A percentile compares a stretch with the other conserved stretches of the same genome.
These are phyloP conservation scores for Boletus subparvulus DNA, from an alignment of 768 basidiomycete species.

Conservation along the genomic window DNA sequence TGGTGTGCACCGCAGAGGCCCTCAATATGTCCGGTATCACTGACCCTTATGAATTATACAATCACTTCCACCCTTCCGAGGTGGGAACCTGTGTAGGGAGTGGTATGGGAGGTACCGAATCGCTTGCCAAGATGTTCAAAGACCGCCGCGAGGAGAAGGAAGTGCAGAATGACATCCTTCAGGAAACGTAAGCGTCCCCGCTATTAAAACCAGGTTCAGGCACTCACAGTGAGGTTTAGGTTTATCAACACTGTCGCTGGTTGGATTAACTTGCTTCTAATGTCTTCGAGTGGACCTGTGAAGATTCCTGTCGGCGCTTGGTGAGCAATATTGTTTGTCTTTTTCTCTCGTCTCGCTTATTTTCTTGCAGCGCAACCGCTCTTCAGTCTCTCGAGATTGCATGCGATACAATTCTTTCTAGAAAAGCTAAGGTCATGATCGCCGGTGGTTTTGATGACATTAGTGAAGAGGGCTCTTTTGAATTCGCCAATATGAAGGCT, in stretches of 20 bases:
- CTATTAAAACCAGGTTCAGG: background rate
- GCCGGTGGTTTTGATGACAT: slow-evolving; percentile 98
- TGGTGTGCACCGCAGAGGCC: slow-evolving; percentile 92
- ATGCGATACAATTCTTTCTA: slow-evolving; percentile 89
- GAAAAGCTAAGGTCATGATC: slow-evolving; percentile 99
- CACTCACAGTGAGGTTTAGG: slow-evolving; percentile 38
- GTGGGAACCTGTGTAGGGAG: slow-evolving; percentile 93
- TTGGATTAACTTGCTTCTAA: slow-evolving; percentile 91
- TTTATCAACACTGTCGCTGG: slow-evolving; percentile 99
- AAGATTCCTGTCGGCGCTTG: slow-evolving; percentile 99
- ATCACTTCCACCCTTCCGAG: slow-evolving; percentile 94
- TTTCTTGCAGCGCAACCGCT: slow-evolving; percentile 75
- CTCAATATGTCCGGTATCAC: slow-evolving; percentile 96
- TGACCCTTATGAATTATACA: slow-evolving; percentile 97
- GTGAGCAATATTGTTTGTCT: slow-evolving; percentile 41
- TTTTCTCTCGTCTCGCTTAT: slow-evolving; percentile 1
- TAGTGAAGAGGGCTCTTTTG: slow-evolving; percentile 96
- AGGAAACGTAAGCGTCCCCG: slow-evolving; percentile 78
- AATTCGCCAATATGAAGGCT: slow-evolving; percentile 99
- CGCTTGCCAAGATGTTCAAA: slow-evolving; percentile 96
- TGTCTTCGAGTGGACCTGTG: slow-evolving; percentile 96
- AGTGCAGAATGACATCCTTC: slow-evolving; percentile 96
- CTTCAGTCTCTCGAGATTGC: slow-evolving; percentile 98
- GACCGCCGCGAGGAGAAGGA: slow-evolving; percentile 98
- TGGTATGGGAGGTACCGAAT: slow-evolving; percentile 95